A percentile compares a stretch with the other conserved stretches of the same genome.
phyloP scores from a whole-genome alignment of 179 eudicot species.

The Patellifolia procumbens region DNA sequence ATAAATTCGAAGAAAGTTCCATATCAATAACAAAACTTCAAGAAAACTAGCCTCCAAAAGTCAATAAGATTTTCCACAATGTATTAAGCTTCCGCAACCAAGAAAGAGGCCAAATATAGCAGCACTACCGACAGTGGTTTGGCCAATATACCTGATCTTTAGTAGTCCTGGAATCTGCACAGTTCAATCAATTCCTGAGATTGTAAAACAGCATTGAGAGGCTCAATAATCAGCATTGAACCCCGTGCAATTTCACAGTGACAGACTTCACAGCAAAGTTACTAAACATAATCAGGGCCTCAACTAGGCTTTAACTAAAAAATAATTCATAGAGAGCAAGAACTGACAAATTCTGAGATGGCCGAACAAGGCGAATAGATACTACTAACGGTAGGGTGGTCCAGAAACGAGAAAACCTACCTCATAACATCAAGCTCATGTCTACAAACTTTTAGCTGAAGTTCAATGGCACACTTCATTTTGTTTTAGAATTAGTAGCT shows the following conservation, averaged over 20 bases:
- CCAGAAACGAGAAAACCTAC: background rate
- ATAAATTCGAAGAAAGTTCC: background rate
- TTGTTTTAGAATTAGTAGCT: too few relatives aligned
- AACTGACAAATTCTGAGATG: background rate
- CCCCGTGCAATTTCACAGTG: background rate
- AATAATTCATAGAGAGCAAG: background rate
- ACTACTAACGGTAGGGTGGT: background rate
- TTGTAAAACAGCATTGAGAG: background rate
- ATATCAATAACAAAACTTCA: constrained; percentile 16
- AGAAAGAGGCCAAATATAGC: constrained; percentile 84
- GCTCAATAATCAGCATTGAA: background rate
- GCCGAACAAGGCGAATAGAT: background rate
- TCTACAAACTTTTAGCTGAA: too few relatives aligned
- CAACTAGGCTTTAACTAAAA: background rate
- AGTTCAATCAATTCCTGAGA: constrained; percentile 12
- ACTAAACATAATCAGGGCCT: background rate
- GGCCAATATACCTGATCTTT: constrained; percentile 79
- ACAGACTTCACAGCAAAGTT: background rate
- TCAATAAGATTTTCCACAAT: constrained; percentile 80
- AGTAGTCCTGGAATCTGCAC: constrained; percentile 79
- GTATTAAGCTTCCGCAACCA: constrained; percentile 91
- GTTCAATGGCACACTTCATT: too few relatives aligned
- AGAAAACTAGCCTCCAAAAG: background rate
- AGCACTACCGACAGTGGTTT: constrained; percentile 89
- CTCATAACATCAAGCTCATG: too few relatives aligned